These are phyloP conservation scores for Tricholoma terreum DNA, from an alignment of 768 basidiomycete genomes.

Conservation along the genomic window DNA sequence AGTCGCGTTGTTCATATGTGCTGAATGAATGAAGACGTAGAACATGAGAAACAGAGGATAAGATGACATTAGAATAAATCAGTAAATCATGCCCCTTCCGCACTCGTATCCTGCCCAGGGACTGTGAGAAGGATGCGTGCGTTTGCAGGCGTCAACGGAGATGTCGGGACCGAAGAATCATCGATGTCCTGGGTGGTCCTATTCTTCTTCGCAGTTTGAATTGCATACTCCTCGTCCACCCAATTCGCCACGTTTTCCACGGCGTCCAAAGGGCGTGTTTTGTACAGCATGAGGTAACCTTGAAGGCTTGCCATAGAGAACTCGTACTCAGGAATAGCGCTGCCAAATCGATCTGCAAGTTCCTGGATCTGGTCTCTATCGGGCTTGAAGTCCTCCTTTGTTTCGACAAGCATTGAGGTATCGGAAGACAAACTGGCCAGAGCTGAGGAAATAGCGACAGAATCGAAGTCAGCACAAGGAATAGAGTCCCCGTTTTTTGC, in stretches of 20 bases:
- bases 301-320: slow-evolving; percentile 50
- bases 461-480: slow-evolving; percentile 20
- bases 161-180: not conserved
- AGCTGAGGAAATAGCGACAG: slow-evolving; percentile 20
- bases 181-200: not conserved
- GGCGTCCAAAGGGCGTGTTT: slow-evolving; percentile 56
- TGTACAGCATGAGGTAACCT: slow-evolving; percentile 69
- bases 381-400: not conserved
- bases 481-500: slow-evolving; percentile 23
- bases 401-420: slow-evolving; percentile 3
- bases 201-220: not conserved
- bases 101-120: not conserved
- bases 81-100: not conserved
- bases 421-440: slow-evolving; percentile 3
- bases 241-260: slow-evolving; percentile 43
- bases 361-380: slow-evolving; percentile 26
- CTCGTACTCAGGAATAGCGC: slow-evolving; percentile 45
- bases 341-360: slow-evolving; percentile 58
- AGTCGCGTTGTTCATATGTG: not conserved
- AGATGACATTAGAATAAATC: not conserved
- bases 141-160: not conserved
- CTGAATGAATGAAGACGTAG: not conserved
- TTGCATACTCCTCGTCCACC: slow-evolving; percentile 43
- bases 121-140: not conserved
- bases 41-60: not conserved